Evolutionary conservation across 2,329 filamentous ascomycete genomes (phyloP), one percentile per base, ranked within the genome.

Genomic region (Elsinoe australis): DNA sequence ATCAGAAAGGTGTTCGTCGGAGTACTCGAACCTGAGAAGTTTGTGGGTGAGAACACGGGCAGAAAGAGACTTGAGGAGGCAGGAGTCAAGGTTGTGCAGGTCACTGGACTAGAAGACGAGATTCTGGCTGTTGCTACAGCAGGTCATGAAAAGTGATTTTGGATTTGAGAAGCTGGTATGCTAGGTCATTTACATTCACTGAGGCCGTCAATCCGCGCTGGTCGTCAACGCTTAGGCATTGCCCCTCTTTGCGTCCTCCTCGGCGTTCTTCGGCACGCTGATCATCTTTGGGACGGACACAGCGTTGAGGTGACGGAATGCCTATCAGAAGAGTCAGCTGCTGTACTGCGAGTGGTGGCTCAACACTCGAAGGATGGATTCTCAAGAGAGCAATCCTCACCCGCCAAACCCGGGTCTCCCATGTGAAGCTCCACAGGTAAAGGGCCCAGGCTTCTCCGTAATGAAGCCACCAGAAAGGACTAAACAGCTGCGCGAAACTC

Each of bases 21-120:
- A 0, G 85, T 95, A 0, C 75, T 82, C 56, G 92, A 98, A 67
- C 92, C 92, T 0, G 84, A 85, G 58, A 95, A 80, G 24, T 98
- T 96, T 67, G 87, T 96, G 14, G 80, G 80, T 4, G 75, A 84
- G 51, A 96, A 94, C 55, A 76, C 82, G 50, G 88, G 88, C 5
- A 80, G 81, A 57, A 70, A 66, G 56, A 82, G 78, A 61, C 70
- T 98, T 49, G 75, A 82, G 56, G 76, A 78, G 36, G 81, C 79
- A 3, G 88, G 87, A 0, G 77, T 98, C 45, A 66, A 79, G 35
- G 86, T 90, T 54, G 68, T 85, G 33, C 78, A 84, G 62, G 76
- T 95, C 3, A 57, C 71, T 14, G 90, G 88, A 0, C 62, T 95
- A 47, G 87, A 95, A 61, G 72, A 78, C 26, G 82, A 90, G 49